Evolutionary conservation across 352 stramenopile species (phyloP), one percentile per base, ranked within the genome.

Genomic region (Globisporangium paroecandrum): DNA sequence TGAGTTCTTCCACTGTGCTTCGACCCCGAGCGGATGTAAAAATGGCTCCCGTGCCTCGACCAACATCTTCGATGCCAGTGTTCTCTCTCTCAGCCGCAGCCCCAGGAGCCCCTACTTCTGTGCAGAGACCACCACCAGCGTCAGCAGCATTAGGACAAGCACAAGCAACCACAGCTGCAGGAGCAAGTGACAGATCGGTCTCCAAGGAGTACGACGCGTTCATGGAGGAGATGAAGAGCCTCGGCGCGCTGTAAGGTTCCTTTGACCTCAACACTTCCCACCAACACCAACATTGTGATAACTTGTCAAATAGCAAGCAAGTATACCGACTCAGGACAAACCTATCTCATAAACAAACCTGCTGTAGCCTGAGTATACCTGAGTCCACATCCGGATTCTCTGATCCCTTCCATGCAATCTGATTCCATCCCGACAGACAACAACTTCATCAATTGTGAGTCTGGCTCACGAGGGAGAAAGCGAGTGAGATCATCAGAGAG

Each of bases 131-230:
- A 9, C n/a, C 66, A 6, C 24, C 15, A 43, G 20, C 27, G 6
- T 5, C 5, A 57, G 36, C 58, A 41, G 2, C 32, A n/a, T 49
- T 15, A 49, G 41, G 15, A n/a, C 41, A 20, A 63, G 9, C 38
- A 15, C 54, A 29, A 64, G 15, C 12, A 53, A 32, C n/a, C 1
- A 9, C 36, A 51, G 34, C 6, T 27, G 6, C 56, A 41, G 5
- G 32, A 5, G 20, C 49, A n/a, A 27, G 60, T 38, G 27, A 51
- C 4, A 62, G 18, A 1, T 84, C 80, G 3, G 74, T 81, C 9
- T 85, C 82, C 0, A 84, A 77, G 34, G 79, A 89, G 56, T 90
- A 87, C 38, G 82, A 90, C 43, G 71, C 77, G 20, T 92, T 92
- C 72, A 89, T 92, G 75, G 75, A 89, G n/a, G 82, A 92, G 59